Evolutionary conservation across 1,284 basidiomycete species (phyloP).

Genomic region (Malassezia restricta): DNA sequence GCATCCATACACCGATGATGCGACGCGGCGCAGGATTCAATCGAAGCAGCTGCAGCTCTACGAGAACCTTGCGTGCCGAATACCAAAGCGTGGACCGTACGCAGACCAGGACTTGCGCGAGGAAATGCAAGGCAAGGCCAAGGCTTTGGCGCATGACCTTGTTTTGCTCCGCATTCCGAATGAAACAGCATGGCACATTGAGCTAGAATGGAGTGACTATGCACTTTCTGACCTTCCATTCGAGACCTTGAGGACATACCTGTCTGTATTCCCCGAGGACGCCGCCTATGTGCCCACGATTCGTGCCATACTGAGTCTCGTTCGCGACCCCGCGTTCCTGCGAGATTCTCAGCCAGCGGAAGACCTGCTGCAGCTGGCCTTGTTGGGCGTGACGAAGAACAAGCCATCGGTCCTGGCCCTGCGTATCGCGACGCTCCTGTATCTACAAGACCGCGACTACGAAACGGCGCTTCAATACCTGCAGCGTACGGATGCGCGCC

Average conservation of each 20-base stretch:
- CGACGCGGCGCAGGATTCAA: slow-evolving; percentile 28
- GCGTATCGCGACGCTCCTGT: slow-evolving; percentile 61
- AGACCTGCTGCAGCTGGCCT: slow-evolving; percentile 31
- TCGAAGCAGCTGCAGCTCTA: slow-evolving; percentile 28
- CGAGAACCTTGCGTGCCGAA: slow-evolving; percentile 21
- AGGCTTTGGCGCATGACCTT: slow-evolving; percentile 59
- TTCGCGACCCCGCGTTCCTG: slow-evolving; percentile 30
- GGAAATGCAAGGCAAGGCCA: slow-evolving; percentile 54
- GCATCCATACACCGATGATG: slow-evolving; percentile 30
- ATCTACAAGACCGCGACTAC: slow-evolving; percentile 64
- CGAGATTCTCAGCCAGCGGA: slow-evolving; percentile 15
- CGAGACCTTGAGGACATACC: slow-evolving; percentile 56
- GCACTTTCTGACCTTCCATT: slow-evolving; percentile 61
- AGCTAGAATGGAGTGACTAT: slow-evolving; percentile 64
- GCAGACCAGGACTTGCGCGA: slow-evolving; percentile 48
- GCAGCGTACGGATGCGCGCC: slow-evolving; percentile 16
- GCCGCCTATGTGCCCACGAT: slow-evolving; percentile 25
- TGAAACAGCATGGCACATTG: slow-evolving; percentile 65
- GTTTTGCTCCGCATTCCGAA: slow-evolving; percentile 64
- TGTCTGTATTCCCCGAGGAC: slow-evolving; percentile 56
- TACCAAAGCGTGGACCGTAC: slow-evolving; percentile 15
- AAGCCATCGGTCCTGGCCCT: slow-evolving; percentile 60
- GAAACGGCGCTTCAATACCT: slow-evolving; percentile 35
- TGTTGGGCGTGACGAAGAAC: slow-evolving; percentile 53
- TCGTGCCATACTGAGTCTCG: slow-evolving; percentile 22